A percentile compares a stretch with the other conserved stretches of the same genome.
These are phyloP conservation scores for Allium sativum DNA, from an alignment of 106 monocot genomes.

Conservation along the genomic window DNA sequence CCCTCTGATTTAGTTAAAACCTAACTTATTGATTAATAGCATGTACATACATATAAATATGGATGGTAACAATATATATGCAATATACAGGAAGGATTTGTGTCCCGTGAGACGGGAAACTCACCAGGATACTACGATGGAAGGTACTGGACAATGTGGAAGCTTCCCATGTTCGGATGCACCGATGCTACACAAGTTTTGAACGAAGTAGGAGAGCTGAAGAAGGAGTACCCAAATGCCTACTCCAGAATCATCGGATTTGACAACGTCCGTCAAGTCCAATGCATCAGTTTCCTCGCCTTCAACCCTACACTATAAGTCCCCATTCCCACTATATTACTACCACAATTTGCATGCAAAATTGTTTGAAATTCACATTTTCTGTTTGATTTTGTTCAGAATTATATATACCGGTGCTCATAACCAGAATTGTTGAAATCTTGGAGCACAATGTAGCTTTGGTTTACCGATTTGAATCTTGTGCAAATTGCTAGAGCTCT, in stretches of 20 bases:
- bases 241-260: slow-evolving; percentile 50
- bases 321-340: not conserved
- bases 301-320: slow-evolving; percentile 8
- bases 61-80: not conserved
- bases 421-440: no score
- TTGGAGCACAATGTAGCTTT: no score
- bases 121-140: slow-evolving; percentile 67
- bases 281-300: slow-evolving; percentile 61
- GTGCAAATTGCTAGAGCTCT: no score
- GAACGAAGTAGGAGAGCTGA: slow-evolving; percentile 31
- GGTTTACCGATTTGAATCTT: no score
- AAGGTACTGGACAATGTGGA: slow-evolving; percentile 79
- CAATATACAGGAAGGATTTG: slow-evolving; percentile 28
- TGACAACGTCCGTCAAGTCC: slow-evolving; percentile 51
- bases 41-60: not conserved
- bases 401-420: no score
- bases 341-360: no score
- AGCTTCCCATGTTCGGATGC: slow-evolving; percentile 67
- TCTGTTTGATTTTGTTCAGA: no score
- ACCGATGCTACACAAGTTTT: slow-evolving; percentile 34
- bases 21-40: not conserved
- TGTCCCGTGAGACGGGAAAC: slow-evolving; percentile 29
- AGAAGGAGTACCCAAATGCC: slow-evolving; percentile 32
- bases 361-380: no score
- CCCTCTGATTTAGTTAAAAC: not conserved